A percentile compares a stretch with the other conserved stretches of the same genome.
phyloP scores from a whole-genome alignment of 305 asterid species.

The Fraxinus ornus region DNA sequence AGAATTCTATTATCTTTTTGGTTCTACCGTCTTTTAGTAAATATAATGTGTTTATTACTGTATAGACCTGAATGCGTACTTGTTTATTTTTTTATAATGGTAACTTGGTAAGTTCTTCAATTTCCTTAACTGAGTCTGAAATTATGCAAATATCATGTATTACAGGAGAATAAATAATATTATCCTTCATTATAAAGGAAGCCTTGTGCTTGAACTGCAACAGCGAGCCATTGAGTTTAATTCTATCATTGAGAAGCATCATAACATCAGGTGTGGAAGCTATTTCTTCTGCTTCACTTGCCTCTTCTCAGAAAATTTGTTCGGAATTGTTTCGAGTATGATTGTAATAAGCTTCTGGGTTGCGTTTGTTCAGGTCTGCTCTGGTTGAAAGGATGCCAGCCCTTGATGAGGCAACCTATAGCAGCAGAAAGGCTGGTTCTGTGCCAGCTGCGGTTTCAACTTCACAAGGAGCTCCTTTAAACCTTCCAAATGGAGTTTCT shows the following conservation, averaged over 20 bases:
- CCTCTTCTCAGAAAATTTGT: not conserved
- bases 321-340: not conserved
- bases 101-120: not conserved
- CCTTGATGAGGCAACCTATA: slow-evolving; percentile 83
- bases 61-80: not conserved
- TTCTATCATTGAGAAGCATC: slow-evolving; percentile 74
- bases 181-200: slow-evolving; percentile 28
- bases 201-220: slow-evolving; percentile 88
- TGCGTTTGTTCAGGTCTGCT: slow-evolving; percentile 57
- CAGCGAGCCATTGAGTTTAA: slow-evolving; percentile 95
- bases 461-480: slow-evolving; percentile 51
- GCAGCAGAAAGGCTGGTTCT: slow-evolving; percentile 82
- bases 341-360: slow-evolving; percentile 21
- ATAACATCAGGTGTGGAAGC: slow-evolving; percentile 64
- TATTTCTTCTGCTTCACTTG: not conserved
- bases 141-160: slow-evolving; percentile 23
- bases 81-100: not conserved
- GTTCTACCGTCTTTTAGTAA: slow-evolving; percentile 7
- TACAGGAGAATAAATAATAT: slow-evolving; percentile 73
- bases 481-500: slow-evolving; percentile 80
- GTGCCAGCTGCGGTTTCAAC: slow-evolving; percentile 64
- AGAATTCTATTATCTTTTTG: slow-evolving; percentile 13
- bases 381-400: slow-evolving; percentile 97
- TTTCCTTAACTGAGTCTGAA: slow-evolving; percentile 13
- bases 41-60: not conserved